Evolutionary conservation across 2,329 filamentous ascomycete genomes (phyloP).

Genomic region (Juglanconis oblonga): DNA sequence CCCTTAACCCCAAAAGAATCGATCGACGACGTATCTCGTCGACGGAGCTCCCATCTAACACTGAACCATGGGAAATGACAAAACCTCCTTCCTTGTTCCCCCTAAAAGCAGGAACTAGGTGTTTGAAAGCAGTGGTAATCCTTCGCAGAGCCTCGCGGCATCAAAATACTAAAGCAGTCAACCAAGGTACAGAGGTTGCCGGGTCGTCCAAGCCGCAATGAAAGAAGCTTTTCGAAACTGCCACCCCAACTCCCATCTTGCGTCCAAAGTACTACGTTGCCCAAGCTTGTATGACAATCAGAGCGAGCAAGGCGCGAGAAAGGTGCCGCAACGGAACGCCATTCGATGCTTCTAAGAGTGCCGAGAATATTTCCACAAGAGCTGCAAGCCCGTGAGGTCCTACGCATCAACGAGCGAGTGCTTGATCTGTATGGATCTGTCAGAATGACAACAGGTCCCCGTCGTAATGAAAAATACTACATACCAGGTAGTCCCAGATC

Average conservation of each 20-base stretch:
- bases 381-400: not conserved
- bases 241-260: not conserved
- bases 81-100: not conserved
- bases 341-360: not conserved
- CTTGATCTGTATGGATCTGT: slow-evolving; percentile 9
- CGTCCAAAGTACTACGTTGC: not conserved
- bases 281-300: not conserved
- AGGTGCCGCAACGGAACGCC: not conserved
- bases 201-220: not conserved
- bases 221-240: not conserved
- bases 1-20: not conserved
- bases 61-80: not conserved
- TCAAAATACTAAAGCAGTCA: not conserved
- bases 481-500: slow-evolving; percentile 83
- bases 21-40: not conserved
- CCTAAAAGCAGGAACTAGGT: not conserved
- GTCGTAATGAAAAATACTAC: slow-evolving; percentile 20
- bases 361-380: not conserved
- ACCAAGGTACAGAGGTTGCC: not conserved
- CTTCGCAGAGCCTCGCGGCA: not conserved
- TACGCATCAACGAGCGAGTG: slow-evolving; percentile 13
- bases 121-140: not conserved
- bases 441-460: not conserved
- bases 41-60: not conserved
- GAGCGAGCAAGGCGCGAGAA: not conserved